Evolutionary conservation across 1,284 basidiomycete species (phyloP), one percentile per base, ranked within the genome.

Genomic region (Schizopora paradoxa): DNA sequence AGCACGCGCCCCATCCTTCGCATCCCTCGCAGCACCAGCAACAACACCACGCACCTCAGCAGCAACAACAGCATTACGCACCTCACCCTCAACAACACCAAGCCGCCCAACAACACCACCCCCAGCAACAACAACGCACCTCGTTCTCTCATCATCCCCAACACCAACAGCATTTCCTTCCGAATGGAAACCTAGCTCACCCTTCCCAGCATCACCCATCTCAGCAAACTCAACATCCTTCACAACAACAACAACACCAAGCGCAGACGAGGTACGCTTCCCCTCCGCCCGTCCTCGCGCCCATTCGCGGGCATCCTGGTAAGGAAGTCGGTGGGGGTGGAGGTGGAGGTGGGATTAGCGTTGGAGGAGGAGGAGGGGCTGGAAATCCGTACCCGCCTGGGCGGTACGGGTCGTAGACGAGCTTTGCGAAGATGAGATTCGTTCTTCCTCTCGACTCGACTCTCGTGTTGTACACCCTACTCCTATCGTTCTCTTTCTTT

Each of bases 271-370:
- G 73, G 22, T 74, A 71, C 46, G 66, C 68, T 14, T 74, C 71
- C 0, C 74, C 76, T 0, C 74, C 76, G n/a, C 75, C 74, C 0
- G 66, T 65, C 6, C 62, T 78, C 26, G 76, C 76, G 18, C 76
- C 76, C 2, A 73, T 78, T 39, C 76, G 77, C n/a, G n/a, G n/a
- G n/a, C n/a, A n/a, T n/a, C n/a, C n/a, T 35, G 69, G 71, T n/a
- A n/a, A n/a, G n/a, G n/a, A n/a, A n/a, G n/a, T n/a, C n/a, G n/a
- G n/a, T n/a, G n/a, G n/a, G n/a, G n/a, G n/a, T n/a, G n/a, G n/a
- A n/a, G n/a, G n/a, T n/a, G n/a, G n/a, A n/a, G n/a, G n/a, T n/a
- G n/a, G n/a, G n/a, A n/a, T n/a, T n/a, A n/a, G 41, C 29, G 22
- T 66, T 69, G 39, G 56, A 68, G 3, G 19, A 40, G 37, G 18